Evolutionary conservation across 2,329 filamentous ascomycete genomes (phyloP), one percentile per base, ranked within the genome.

Genomic region (Phialemoniopsis sp.): DNA sequence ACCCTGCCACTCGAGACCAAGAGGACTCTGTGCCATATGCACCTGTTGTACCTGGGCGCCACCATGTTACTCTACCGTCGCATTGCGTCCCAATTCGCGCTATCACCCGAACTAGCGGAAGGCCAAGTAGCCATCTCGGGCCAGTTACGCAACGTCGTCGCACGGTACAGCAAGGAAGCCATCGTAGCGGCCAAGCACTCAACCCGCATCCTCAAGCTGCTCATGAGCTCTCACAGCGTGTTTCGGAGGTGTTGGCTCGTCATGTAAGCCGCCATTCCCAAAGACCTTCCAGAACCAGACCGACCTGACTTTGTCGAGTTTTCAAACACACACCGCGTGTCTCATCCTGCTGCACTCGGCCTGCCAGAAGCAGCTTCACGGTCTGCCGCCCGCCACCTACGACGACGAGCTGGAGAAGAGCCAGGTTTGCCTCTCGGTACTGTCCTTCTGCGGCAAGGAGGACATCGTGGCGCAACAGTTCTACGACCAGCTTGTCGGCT

Each of bases 31-130:
- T 56, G 48, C 36, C 51, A 60, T 36, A 45, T 59, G 2, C 57
- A 62, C 30, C 48, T 62, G 1, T 47, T 61, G 2, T 56, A 62
- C 30, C 45, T 57, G 4, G 58, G 56, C 3, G 54, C 56, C 9
- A 46, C 51, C 38, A 52, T 61, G 26, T 50, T 61, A 1, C 43
- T 60, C 2, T 60, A 61, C 35, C 54, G 58, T 4, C 49, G 57
- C 13, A 49, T 59, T 28, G 50, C 47, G 1, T 49, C 53, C 5
- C 54, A 59, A 32, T 50, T 50, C 14, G 43, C 43, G 41, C 8
- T 32, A 29, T 13, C 19, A 14, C 12, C 36, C 14, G 2, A 17
- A n/a, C 6, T 21, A 29, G 14, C 12, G 32, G 10, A 15, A 42
- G 9, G 19, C 13, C 3, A 35, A 30, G 4, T 19, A 39, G 3